phyloP scores from a whole-genome alignment of 345 rosid species.

The Gossypium longicalyx region DNA sequence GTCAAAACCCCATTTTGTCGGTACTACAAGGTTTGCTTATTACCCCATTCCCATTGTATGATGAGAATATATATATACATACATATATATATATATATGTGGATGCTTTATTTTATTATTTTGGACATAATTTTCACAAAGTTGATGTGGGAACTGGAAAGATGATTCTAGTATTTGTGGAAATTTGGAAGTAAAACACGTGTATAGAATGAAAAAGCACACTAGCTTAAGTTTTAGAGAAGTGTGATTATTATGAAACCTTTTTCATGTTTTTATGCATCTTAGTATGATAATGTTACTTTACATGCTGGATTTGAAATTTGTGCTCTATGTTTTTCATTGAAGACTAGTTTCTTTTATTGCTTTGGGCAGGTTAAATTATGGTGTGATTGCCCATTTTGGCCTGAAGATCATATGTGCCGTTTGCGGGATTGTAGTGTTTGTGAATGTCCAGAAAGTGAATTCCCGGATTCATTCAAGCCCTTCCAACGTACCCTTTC shows the following conservation, averaged over 20 bases:
- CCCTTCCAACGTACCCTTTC: conserved; percentile 47
- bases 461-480: conserved; percentile 75
- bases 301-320: background rate
- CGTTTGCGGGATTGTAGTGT: conserved; percentile 91
- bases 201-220: background rate
- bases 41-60: background rate
- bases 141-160: background rate
- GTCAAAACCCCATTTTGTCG: conserved; percentile 77
- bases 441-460: conserved; percentile 91
- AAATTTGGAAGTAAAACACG: background rate
- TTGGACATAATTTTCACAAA: background rate
- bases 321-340: background rate
- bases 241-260: background rate
- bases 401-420: conserved; percentile 99
- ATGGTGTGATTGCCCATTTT: conserved; percentile 97
- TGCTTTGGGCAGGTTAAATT: conserved; percentile 58
- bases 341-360: conserved; percentile 4
- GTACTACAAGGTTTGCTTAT: conserved; percentile 70
- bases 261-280: background rate
- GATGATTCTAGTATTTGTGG: background rate
- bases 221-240: background rate
- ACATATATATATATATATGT: background rate
- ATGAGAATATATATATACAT: background rate
- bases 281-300: background rate
- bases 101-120: background rate